Evolutionary conservation across 2,329 filamentous ascomycete species (phyloP), one percentile per base, ranked within the genome.

Genomic region (Verticillium dahliae): DNA sequence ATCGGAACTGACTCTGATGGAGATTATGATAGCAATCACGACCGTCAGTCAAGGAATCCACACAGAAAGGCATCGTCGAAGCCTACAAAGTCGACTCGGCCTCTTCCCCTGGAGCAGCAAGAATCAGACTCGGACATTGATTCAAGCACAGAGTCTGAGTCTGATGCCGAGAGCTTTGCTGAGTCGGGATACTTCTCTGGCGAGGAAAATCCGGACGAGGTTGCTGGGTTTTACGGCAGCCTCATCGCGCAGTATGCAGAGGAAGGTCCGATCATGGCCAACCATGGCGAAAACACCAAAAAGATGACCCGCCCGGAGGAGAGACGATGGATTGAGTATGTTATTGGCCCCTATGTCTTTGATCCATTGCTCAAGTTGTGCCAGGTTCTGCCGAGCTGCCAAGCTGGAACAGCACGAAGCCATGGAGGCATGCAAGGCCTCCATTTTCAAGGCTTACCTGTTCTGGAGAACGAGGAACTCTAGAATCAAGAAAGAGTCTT

Each of bases 391-490:
- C 56, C 37, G 64, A 35, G 56, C 54, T 27, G 45, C 38, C 27
- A 58, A 62, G 50, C 31, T 56, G 15, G 60, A 68, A 63, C 60
- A 50, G 58, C 41, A 38, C 22, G 60, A 56, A 41, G 61, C 63
- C 39, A 61, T 66, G 50, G 52, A 56, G n/a, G 41, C 60, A 62
- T 60, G 56, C 54, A 38, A 69, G 59, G 62, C 62, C 22, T 58
- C 57, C 39, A 55, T 65, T 39, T 69, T 69, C 55, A 68, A 70
- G 61, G 61, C 50, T 34, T 69, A 67, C 58, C 61, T 70, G 45
- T 39, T 62, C 33, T 68, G 45, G 66, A 58, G 63, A 56, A 57
- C 62, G 27, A 61, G 65, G 35, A 63, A 68, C 50, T 68, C 64
- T 31, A 60, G 62, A 50, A 66, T 70, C 27, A 68, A 63, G 59